phyloP scores from a whole-genome alignment of 306 rosid species.

The Acacia confusa region DNA sequence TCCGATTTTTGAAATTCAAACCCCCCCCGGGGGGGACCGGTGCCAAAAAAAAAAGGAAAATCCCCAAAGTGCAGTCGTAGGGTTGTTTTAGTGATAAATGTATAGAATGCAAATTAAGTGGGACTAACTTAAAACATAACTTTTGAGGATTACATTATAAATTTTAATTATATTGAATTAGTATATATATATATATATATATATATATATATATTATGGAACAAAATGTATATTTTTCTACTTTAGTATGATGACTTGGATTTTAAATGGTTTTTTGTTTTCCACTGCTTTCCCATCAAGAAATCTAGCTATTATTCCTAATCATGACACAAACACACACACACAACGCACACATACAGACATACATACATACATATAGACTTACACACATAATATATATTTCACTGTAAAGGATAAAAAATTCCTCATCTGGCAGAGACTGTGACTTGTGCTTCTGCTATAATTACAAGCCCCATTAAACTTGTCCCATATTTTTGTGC shows the following conservation, averaged over 20 bases:
- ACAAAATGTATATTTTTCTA: neutral
- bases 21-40: too few species aligned
- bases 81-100: neutral
- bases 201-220: too few species aligned
- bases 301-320: constrained; percentile 11
- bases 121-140: neutral
- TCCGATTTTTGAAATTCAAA: neutral
- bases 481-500: constrained; percentile 16
- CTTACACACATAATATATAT: neutral
- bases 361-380: neutral
- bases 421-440: neutral
- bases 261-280: constrained; percentile 16
- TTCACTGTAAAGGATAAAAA: constrained; percentile 24
- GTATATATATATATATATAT: neutral
- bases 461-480: constrained; percentile 30
- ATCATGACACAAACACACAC: too few species aligned
- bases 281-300: constrained; percentile 21
- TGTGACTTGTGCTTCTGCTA: constrained; percentile 21
- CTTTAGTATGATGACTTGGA: neutral
- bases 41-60: neutral
- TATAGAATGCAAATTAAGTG: neutral
- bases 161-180: neutral
- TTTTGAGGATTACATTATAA: too few species aligned
- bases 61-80: neutral
- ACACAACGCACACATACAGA: neutral